These are phyloP conservation scores for Ramaria sp. DNA, from an alignment of 768 basidiomycete species.

Conservation along the genomic window DNA sequence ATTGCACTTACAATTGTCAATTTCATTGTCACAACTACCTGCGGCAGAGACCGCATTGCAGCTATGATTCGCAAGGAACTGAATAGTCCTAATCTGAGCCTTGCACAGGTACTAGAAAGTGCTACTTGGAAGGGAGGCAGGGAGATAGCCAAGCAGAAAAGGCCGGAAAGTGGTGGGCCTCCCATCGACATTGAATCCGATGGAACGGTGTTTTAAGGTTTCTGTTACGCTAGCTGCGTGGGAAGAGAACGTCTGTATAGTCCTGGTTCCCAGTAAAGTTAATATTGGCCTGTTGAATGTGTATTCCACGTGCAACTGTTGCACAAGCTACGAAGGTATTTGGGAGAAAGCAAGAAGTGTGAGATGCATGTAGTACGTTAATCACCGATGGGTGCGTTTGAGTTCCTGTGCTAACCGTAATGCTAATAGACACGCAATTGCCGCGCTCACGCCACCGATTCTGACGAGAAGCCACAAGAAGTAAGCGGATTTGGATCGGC, in stretches of 20 bases:
- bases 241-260: neutral
- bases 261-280: neutral
- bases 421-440: slow-evolving; percentile 42
- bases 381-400: slow-evolving; percentile 9
- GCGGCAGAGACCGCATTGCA: slow-evolving; percentile 66
- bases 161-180: slow-evolving; percentile 68
- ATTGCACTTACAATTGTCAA: neutral
- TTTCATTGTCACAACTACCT: too few species aligned
- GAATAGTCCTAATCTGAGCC: slow-evolving; percentile 41
- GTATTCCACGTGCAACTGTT: too few species aligned
- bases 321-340: too few species aligned
- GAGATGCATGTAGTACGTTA: neutral
- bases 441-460: slow-evolving; percentile 45
- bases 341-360: too few species aligned
- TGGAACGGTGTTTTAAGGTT: slow-evolving; percentile 60
- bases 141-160: slow-evolving; percentile 73
- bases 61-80: slow-evolving; percentile 53
- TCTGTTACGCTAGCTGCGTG: neutral
- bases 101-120: slow-evolving; percentile 85
- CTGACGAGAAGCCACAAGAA: slow-evolving; percentile 20
- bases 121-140: slow-evolving; percentile 97
- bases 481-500: neutral
- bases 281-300: neutral
- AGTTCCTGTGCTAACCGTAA: slow-evolving; percentile 45
- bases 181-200: slow-evolving; percentile 82